A percentile compares a stretch with the other conserved stretches of the same genome.
phyloP scores from a whole-genome alignment of 2,329 filamentous ascomycete genomes.

The Stachybotrys chlorohalonatus region DNA sequence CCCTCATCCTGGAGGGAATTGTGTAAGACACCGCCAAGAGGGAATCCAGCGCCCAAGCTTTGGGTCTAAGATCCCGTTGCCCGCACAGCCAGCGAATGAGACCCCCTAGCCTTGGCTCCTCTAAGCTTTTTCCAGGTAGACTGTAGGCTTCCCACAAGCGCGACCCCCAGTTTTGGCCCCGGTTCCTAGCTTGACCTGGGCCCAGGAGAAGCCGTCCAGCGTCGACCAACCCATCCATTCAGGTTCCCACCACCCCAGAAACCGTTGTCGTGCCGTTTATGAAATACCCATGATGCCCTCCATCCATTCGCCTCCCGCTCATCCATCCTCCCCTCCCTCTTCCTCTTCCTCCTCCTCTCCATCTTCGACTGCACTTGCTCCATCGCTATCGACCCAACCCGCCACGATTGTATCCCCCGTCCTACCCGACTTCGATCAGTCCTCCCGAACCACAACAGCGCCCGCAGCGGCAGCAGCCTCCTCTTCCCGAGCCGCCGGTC shows the following conservation, averaged over 20 bases:
- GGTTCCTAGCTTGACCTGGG: not conserved
- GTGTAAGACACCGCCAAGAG: not conserved
- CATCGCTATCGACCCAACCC: not conserved
- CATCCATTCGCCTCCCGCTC: not conserved
- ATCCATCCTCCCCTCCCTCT: not conserved
- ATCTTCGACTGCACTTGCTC: not conserved
- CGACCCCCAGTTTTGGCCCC: not conserved
- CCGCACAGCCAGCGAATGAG: not conserved
- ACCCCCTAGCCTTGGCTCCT: not conserved
- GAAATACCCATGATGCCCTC: not conserved
- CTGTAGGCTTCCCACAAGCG: not conserved
- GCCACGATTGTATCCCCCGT: not conserved
- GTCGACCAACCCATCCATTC: not conserved
- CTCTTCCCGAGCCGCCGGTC: conserved; percentile 6
- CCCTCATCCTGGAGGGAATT: not conserved
- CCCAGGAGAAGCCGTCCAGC: not conserved
- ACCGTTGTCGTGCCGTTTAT: not conserved
- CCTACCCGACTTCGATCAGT: not conserved
- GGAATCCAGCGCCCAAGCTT: not conserved
- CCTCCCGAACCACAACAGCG: not conserved
- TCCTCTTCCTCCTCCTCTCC: not conserved
- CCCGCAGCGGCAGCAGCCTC: conserved; percentile 6
- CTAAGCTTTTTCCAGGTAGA: not conserved
- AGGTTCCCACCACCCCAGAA: not conserved
- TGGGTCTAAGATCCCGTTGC: not conserved